Percentiles rank a stretch among this genome's conserved stretches.
Conservation (phyloP, 2,329 filamentous ascomycete species). For the Capronia americana region DNA sequence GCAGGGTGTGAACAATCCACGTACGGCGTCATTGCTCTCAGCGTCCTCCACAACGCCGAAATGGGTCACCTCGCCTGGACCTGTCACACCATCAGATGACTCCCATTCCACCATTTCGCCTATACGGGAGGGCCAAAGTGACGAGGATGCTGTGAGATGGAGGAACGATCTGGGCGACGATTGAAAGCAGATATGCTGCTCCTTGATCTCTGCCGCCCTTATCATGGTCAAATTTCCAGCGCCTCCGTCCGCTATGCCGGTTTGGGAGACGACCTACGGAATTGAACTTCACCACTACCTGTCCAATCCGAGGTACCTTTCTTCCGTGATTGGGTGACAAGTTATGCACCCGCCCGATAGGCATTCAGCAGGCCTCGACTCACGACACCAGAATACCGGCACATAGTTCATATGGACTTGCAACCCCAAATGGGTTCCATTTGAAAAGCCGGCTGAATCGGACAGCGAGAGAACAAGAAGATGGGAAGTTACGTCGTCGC, state of each 20-base stretch:
- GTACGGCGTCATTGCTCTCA: constrained; percentile 13
- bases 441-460: neutral
- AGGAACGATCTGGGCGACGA: constrained; percentile 27
- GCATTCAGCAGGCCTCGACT: neutral
- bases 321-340: neutral
- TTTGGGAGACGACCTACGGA: neutral
- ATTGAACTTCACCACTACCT: neutral
- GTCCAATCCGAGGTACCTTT: neutral
- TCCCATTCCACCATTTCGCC: constrained; percentile 8
- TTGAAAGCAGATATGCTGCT: neutral
- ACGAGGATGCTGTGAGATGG: constrained; percentile 3
- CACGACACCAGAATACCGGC: neutral
- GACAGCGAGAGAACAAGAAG: neutral
- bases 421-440: neutral
- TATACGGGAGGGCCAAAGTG: neutral
- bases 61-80: constrained; percentile 11
- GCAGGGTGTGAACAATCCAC: neutral
- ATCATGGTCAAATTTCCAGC: neutral
- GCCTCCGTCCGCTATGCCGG: neutral
- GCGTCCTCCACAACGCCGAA: neutral
- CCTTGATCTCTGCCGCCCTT: neutral
- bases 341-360: neutral
- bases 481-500: too few relatives aligned
- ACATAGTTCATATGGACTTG: neutral
- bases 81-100: constrained; percentile 9